These are phyloP conservation scores for Debaryomycetaceae sp. DNA, from an alignment of 1,139 yeast species.

Conservation along the genomic window DNA sequence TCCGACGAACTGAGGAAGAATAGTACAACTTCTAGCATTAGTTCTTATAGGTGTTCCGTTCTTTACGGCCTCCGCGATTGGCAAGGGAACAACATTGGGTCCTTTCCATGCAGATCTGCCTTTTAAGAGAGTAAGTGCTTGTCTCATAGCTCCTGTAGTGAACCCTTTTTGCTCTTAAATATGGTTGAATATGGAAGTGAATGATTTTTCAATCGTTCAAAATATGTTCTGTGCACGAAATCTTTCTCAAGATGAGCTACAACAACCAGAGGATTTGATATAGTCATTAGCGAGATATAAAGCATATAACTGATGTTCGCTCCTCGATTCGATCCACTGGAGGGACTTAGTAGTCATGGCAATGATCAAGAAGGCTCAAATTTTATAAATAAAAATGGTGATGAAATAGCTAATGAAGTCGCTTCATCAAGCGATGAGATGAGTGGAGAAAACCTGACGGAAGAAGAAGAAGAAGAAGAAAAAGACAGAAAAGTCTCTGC, in stretches of 20 bases:
- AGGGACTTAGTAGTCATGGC: slow-evolving; percentile 8
- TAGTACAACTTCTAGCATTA: slow-evolving; percentile 90
- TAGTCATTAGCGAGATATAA: background rate
- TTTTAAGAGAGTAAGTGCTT: slow-evolving; percentile 47
- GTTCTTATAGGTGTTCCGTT: slow-evolving; percentile 87
- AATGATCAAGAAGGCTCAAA: slow-evolving; percentile 6
- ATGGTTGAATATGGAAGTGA: background rate
- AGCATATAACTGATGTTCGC: slow-evolving; percentile 50
- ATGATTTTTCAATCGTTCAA: background rate
- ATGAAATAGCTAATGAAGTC: background rate
- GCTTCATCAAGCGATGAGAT: background rate
- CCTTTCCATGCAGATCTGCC: slow-evolving; percentile 89
- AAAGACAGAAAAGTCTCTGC: background rate
- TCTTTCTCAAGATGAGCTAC: slow-evolving; percentile 7
- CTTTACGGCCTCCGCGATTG: slow-evolving; percentile 78
- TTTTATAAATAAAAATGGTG: slow-evolving; percentile 2
- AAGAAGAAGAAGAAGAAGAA: slow-evolving; percentile 1
- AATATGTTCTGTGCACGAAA: too few relatives aligned
- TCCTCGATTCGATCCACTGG: slow-evolving; percentile 57
- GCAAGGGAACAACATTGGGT: slow-evolving; percentile 91
- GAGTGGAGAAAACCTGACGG: slow-evolving; percentile 1
- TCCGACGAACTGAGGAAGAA: slow-evolving; percentile 93
- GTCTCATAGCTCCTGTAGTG: slow-evolving; percentile 46
- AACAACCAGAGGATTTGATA: background rate
- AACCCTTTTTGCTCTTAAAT: background rate